phyloP scores from a whole-genome alignment of 495 filamentous ascomycete species.

The Halenospora varia region DNA sequence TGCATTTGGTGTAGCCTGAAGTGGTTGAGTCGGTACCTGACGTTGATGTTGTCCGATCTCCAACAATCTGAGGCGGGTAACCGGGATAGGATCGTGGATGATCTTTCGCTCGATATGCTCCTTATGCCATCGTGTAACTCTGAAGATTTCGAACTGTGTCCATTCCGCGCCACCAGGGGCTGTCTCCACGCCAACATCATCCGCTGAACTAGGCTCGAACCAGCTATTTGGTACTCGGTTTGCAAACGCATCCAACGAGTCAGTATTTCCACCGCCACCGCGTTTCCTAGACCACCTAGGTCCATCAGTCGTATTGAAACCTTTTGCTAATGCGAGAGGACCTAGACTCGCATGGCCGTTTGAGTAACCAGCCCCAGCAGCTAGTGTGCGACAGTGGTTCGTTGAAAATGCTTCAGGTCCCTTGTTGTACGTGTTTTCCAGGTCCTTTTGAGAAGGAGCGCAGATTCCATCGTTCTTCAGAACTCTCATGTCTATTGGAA shows the following conservation, averaged over 20 bases:
- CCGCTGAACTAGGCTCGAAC: not conserved
- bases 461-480: constrained; percentile 1
- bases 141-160: not conserved
- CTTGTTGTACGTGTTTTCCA: not conserved
- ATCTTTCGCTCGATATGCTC: not conserved
- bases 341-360: constrained; percentile 1
- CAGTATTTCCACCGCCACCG: not conserved
- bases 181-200: not conserved
- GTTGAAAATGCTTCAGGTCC: constrained; percentile 5
- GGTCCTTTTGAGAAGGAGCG: not conserved
- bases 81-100: not conserved
- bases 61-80: too few species aligned
- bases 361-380: not conserved
- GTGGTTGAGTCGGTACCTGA: too few species aligned
- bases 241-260: not conserved
- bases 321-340: not conserved
- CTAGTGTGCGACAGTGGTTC: not conserved
- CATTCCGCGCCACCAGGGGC: not conserved
- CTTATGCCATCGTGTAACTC: not conserved
- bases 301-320: not conserved
- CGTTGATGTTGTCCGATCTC: too few species aligned
- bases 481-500: constrained; percentile 1
- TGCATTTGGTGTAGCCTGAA: too few species aligned
- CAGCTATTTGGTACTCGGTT: not conserved
- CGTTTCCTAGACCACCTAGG: too few species aligned